Evolutionary conservation across 352 stramenopile species (phyloP).

Genomic region (Phytophthora litchii): DNA sequence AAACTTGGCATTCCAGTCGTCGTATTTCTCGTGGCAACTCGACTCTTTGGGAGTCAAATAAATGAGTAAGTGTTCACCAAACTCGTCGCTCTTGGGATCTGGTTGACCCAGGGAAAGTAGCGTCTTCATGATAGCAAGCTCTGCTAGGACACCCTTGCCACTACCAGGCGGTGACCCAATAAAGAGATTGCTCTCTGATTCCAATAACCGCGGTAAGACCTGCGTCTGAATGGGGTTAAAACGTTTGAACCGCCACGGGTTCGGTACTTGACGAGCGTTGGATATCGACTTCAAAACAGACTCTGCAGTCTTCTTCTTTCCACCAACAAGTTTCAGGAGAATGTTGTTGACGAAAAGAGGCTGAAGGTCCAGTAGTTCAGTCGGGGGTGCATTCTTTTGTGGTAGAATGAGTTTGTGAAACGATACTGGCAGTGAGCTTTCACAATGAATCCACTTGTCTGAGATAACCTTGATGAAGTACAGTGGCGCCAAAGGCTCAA

Average conservation of each 20-base stretch:
- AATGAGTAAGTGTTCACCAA: slow-evolving; percentile 87
- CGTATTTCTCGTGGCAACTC: slow-evolving; percentile 66
- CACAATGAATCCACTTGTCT: slow-evolving; percentile 98
- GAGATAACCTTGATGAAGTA: slow-evolving; percentile 99
- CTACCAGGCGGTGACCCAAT: slow-evolving; percentile 95
- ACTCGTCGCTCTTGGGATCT: slow-evolving; percentile 58
- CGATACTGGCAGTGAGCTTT: slow-evolving; percentile 95
- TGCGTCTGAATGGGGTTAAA: slow-evolving; percentile 99
- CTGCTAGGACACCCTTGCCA: slow-evolving; percentile 94
- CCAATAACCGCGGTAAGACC: slow-evolving; percentile 94
- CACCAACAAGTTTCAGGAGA: slow-evolving; percentile 65
- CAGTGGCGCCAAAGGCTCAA: slow-evolving; percentile 97
- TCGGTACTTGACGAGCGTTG: slow-evolving; percentile 43
- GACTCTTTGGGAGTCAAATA: slow-evolving; percentile 94
- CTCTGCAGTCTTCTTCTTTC: slow-evolving; percentile 68
- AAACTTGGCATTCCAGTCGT: slow-evolving; percentile 89
- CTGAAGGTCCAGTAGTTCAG: slow-evolving; percentile 98
- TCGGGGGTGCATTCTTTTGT: slow-evolving; percentile 97
- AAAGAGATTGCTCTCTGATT: slow-evolving; percentile 95
- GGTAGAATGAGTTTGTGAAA: slow-evolving; percentile 99
- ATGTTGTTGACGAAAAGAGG: slow-evolving; percentile 93
- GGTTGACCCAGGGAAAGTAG: slow-evolving; percentile 65
- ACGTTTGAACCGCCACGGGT: slow-evolving; percentile 83
- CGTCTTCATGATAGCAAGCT: slow-evolving; percentile 97
- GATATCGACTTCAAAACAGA: slow-evolving; percentile 52